These are phyloP conservation scores for Athelia psychrophila DNA, from an alignment of 1,284 basidiomycete genomes.

Conservation along the genomic window DNA sequence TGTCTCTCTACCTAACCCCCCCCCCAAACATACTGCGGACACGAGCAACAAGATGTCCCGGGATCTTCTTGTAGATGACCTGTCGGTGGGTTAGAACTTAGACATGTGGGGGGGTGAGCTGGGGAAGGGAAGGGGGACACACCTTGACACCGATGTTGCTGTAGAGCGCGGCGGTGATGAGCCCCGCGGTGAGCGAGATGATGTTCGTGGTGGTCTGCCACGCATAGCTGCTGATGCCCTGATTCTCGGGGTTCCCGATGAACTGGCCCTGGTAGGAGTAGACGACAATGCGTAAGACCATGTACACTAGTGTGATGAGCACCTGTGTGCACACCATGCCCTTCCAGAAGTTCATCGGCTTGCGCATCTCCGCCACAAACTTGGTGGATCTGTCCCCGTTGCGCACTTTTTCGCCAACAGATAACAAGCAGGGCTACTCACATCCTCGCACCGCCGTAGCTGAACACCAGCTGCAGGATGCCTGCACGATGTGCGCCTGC, in stretches of 20 bases:
- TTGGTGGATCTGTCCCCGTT: constrained; percentile 34
- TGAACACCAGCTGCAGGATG: constrained; percentile 54
- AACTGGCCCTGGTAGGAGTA: constrained; percentile 58
- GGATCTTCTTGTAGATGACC: constrained; percentile 21
- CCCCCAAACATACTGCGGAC: constrained; percentile 40
- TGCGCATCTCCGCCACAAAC: constrained; percentile 69
- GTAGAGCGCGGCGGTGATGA: constrained; percentile 61
- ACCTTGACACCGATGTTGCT: constrained; percentile 60
- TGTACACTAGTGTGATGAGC: constrained; percentile 54
- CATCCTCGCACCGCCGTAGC: background rate
- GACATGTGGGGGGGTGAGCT: background rate
- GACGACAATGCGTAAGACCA: constrained; percentile 49
- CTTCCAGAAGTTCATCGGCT: constrained; percentile 74
- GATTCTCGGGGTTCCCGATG: constrained; percentile 53
- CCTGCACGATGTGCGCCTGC: constrained; percentile 37
- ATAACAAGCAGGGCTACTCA: background rate
- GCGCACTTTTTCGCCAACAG: background rate
- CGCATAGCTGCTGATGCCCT: constrained; percentile 48
- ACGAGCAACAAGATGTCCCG: constrained; percentile 51
- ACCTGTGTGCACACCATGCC: constrained; percentile 56
- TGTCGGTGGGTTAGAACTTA: constrained; percentile 6
- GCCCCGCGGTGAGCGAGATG: constrained; percentile 39
- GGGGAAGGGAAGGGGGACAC: constrained; percentile 5
- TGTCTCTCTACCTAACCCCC: no score
- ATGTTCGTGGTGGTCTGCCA: constrained; percentile 45